A percentile compares a stretch with the other conserved stretches of the same genome.
phyloP scores from a whole-genome alignment of 805 yeast genomes.

The Lachancea waltii region DNA sequence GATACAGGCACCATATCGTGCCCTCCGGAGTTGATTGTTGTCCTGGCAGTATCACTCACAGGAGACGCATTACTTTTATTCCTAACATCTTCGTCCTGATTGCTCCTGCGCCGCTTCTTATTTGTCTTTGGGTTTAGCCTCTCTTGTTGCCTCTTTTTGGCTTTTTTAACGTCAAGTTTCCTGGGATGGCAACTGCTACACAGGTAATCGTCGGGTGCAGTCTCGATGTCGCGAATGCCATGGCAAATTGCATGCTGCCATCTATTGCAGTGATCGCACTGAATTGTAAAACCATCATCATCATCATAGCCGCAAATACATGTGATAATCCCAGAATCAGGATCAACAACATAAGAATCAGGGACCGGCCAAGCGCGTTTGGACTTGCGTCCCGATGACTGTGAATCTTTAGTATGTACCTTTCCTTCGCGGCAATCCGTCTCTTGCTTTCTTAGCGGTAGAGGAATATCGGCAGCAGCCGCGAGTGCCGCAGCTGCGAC shows the following conservation, averaged over 20 bases:
- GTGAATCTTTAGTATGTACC: not conserved
- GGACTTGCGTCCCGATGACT: conserved; percentile 2
- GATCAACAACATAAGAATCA: conserved; percentile 55
- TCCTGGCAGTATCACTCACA: conserved; percentile 1
- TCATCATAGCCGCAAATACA: conserved; percentile 84
- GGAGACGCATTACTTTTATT: conserved; percentile 1
- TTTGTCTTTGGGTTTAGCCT: conserved; percentile 17
- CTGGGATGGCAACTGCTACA: conserved; percentile 72
- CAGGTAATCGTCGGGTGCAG: conserved; percentile 75
- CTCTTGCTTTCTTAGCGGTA: conserved; percentile 39
- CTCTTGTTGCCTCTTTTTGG: conserved; percentile 36
- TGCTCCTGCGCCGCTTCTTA: conserved; percentile 11
- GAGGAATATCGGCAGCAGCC: conserved; percentile 72
- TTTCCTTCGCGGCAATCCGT: conserved; percentile 9
- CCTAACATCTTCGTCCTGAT: conserved; percentile 4
- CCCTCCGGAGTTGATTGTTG: conserved; percentile 2
- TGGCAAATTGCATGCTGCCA: conserved; percentile 97
- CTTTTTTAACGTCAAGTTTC: conserved; percentile 38
- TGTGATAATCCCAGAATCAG: conserved; percentile 80
- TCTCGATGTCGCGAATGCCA: conserved; percentile 61
- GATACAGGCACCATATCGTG: not conserved
- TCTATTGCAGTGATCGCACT: conserved; percentile 84
- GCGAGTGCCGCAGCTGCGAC: conserved; percentile 83
- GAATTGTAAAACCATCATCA: conserved; percentile 91
- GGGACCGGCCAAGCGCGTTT: conserved; percentile 27